Base-by-base conservation (phyloP, 345 rosid genomes). In the Heritiera fomes region DNA sequence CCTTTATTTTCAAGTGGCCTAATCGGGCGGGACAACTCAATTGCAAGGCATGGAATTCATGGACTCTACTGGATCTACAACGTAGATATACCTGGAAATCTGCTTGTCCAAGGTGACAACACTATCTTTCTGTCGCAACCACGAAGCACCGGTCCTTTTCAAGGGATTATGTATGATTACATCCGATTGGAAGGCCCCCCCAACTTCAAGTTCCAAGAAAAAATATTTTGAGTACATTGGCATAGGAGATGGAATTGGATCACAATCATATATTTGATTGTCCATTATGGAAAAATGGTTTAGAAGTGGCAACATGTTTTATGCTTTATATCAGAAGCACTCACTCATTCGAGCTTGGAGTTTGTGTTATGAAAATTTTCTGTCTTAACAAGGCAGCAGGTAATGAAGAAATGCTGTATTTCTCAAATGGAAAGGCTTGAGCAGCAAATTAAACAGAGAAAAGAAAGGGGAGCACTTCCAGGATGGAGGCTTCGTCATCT, bases 31-130 rank as follows among this genome's bases (percentile, higher is more conserved):
- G 98, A 93, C 76, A 94, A 93, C 81, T 78, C 98, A n/a, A 87
- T 93, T 52, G 94, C 93, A 45, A 91, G 98, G 81, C 97, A 93
- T 71, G 98, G 97, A 71, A 90, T 90, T 82, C 98, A 94, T 73
- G 98, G 98, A 23, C 85, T 91, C 34, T 90, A 93, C 77, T 85
- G 94, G 92, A 74, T 94, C 78, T 93, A 85, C 79, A 85, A 75
- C 43, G 87, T 91, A 62, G 93, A 89, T 8, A 81, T 94, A 46
- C 79, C 82, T 11, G 92, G 90, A 1, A 47, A 73, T 58, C 69
- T 41, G 75, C 89, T 91, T 43, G 82, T 86, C 68, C 79, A 84
- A 78, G 98, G 94, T 9, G 89, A 85, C 41, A 93, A 93, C 67
- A 83, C 83, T 14, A 77, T 94, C 55, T 89, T 87, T 76, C 80